Base-by-base conservation (phyloP, 2,329 filamentous ascomycete genomes). In the Trichoderma sp. region DNA sequence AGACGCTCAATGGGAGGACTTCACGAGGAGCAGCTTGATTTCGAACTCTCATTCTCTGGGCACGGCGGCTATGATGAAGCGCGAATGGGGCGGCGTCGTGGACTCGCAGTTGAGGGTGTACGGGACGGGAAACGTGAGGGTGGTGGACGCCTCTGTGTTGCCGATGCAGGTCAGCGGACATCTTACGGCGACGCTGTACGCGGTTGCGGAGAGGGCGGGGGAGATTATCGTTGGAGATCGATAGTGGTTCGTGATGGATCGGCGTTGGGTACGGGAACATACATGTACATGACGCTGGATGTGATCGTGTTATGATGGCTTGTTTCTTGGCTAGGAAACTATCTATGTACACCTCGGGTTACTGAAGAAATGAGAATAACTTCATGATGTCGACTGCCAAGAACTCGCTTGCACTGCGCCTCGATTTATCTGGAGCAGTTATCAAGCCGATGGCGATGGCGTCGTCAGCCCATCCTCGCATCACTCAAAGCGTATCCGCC, bases 31-130 rank as follows among this genome's bases (percentile, higher is more conserved):
- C 3, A 48, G 30, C 14, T 3, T 65, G 7, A n/a, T 12, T 1
- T 68, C 74, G 1, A 78, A 77, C 24, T 81, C 80, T 51, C 83
- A 86, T 70, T 77, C 81, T 0, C 73, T 77, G 2, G 81, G 84
- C 7, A 84, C 81, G 7, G 78, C 78, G 45, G 78, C 80, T 7
- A 84, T 84, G 82, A 73, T 81, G 62, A 80, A 80, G 1, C 69
- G 73, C 15, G 77, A 77, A 45, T 71, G 76, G 5, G 80, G 79
- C 3, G 81, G 81, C 26, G 81, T 83, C 10, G 80, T 82, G 2
- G 76, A 80, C 63, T 69, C 76, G 17, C 68, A 76, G n/a, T 69
- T 82, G 10, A 69, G 74, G 48, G 81, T 83, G 0, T 80, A 81
- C 65, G 81, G 80, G 1, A 76, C 76, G 6, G 71, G 71, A 54